A percentile compares a stretch with the other conserved stretches of the same genome.
Conservation (phyloP, 2,329 filamentous ascomycete species). For the Aureobasidium subglaciale region DNA sequence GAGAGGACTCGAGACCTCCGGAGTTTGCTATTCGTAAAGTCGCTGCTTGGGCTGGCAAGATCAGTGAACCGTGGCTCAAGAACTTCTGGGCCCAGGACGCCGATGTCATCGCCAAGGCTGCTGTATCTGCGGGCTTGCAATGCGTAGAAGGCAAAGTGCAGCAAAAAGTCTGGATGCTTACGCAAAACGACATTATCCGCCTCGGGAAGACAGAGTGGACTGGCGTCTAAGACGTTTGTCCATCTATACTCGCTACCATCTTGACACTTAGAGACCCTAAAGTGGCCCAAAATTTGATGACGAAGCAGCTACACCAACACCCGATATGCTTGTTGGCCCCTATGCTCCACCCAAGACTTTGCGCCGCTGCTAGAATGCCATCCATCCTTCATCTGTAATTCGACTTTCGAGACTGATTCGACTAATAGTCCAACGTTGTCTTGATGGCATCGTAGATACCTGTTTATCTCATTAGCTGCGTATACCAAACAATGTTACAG, state of each 20-base stretch:
- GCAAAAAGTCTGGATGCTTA: conserved; percentile 56
- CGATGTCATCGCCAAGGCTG: conserved; percentile 62
- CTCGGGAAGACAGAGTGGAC: conserved; percentile 53
- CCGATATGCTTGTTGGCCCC: neutral
- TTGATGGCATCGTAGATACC: conserved; percentile 46
- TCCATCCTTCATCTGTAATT: too few relatives aligned
- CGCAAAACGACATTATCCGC: conserved; percentile 56
- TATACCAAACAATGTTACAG: neutral
- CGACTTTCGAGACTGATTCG: neutral
- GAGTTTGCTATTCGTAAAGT: conserved; percentile 53
- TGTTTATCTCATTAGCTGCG: conserved; percentile 15
- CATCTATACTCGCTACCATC: neutral
- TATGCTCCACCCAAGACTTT: neutral
- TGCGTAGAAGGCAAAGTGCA: conserved; percentile 47
- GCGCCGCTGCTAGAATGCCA: too few relatives aligned
- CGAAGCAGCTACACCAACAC: neutral
- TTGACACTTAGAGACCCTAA: neutral
- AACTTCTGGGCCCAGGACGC: conserved; percentile 68
- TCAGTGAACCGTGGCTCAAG: conserved; percentile 47
- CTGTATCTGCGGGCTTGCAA: conserved; percentile 51
- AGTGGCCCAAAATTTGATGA: neutral
- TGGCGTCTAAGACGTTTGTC: neutral
- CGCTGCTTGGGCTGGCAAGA: conserved; percentile 48
- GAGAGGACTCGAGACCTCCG: conserved; percentile 49
- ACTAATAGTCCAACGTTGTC: conserved; percentile 38